phyloP scores from a whole-genome alignment of 805 yeast species.

The Monosporozyma unispora region DNA sequence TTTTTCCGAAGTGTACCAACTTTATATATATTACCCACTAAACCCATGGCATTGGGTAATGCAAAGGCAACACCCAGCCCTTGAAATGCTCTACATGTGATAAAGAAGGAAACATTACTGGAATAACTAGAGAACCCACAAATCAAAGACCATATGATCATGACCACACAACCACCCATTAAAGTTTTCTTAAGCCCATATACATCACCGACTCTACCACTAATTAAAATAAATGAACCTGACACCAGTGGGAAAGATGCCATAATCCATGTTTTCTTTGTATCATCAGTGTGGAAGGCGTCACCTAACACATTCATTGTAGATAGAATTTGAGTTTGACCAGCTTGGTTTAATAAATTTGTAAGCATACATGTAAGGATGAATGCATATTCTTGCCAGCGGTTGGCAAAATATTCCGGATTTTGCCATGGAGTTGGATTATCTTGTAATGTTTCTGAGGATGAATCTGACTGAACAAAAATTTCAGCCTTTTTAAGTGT shows the following conservation, averaged over 20 bases:
- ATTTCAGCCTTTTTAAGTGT: not conserved
- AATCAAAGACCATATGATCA: conserved; percentile 48
- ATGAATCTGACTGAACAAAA: not conserved
- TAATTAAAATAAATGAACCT: conserved; percentile 60
- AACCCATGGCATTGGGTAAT: conserved; percentile 52
- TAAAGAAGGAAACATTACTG: conserved; percentile 41
- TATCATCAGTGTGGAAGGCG: conserved; percentile 27
- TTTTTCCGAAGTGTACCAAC: conserved; percentile 38
- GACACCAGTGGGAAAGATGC: conserved; percentile 63
- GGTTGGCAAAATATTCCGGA: conserved; percentile 13
- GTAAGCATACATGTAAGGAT: conserved; percentile 26
- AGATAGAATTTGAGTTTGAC: conserved; percentile 32
- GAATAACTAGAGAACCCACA: conserved; percentile 50
- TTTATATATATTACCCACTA: conserved; percentile 40
- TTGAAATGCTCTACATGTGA: conserved; percentile 46
- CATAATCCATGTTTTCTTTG: conserved; percentile 51
- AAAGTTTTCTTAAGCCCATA: conserved; percentile 53
- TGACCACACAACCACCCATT: conserved; percentile 46
- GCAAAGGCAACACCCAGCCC: conserved; percentile 55
- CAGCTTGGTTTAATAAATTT: conserved; percentile 36
- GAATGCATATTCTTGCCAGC: conserved; percentile 21
- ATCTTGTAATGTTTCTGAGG: not conserved
- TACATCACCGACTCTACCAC: conserved; percentile 66
- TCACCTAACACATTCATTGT: conserved; percentile 30
- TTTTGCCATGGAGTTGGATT: conserved; percentile 12